These are phyloP conservation scores for Calonectria henricotiae DNA, from an alignment of 2,329 filamentous ascomycete species.

Conservation along the genomic window DNA sequence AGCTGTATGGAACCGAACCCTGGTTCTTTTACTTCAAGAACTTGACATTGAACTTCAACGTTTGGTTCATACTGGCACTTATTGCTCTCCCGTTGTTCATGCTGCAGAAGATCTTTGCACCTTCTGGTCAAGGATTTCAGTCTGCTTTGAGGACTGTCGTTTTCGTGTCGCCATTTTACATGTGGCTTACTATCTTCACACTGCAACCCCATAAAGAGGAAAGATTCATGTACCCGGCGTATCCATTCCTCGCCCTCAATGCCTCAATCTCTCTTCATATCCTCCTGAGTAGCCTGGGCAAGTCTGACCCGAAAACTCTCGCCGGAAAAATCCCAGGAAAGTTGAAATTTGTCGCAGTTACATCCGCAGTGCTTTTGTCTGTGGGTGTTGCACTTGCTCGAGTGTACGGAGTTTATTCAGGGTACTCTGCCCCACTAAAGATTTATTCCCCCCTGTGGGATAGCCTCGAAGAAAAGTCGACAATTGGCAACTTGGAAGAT, in stretches of 20 bases:
- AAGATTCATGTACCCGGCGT: slow-evolving; percentile 97
- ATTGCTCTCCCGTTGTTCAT: slow-evolving; percentile 82
- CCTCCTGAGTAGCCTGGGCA: slow-evolving; percentile 82
- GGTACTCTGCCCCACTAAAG: slow-evolving; percentile 85
- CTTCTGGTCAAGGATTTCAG: slow-evolving; percentile 75
- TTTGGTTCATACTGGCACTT: slow-evolving; percentile 90
- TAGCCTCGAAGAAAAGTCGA: slow-evolving; percentile 63
- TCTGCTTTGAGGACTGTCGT: slow-evolving; percentile 83
- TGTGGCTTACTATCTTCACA: slow-evolving; percentile 95
- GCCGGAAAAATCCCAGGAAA: slow-evolving; percentile 81
- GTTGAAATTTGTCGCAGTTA: slow-evolving; percentile 79
- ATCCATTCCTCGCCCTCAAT: slow-evolving; percentile 91
- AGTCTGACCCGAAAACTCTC: slow-evolving; percentile 76
- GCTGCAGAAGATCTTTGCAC: slow-evolving; percentile 78
- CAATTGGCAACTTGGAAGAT: slow-evolving; percentile 74
- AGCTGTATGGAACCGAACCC: slow-evolving; percentile 95
- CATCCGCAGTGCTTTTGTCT: slow-evolving; percentile 74
- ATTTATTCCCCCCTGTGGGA: slow-evolving; percentile 80
- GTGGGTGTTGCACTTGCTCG: slow-evolving; percentile 80
- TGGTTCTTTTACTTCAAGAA: slow-evolving; percentile 98
- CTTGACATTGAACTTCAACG: slow-evolving; percentile 92
- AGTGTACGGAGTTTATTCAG: slow-evolving; percentile 83
- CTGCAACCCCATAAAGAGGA: slow-evolving; percentile 97
- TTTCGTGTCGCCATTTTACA: slow-evolving; percentile 89
- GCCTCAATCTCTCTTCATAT: slow-evolving; percentile 90